A percentile compares a stretch with the other conserved stretches of the same genome.
These are phyloP conservation scores for Coniosporium uncinatum DNA, from an alignment of 2,329 filamentous ascomycete genomes.

Conservation along the genomic window DNA sequence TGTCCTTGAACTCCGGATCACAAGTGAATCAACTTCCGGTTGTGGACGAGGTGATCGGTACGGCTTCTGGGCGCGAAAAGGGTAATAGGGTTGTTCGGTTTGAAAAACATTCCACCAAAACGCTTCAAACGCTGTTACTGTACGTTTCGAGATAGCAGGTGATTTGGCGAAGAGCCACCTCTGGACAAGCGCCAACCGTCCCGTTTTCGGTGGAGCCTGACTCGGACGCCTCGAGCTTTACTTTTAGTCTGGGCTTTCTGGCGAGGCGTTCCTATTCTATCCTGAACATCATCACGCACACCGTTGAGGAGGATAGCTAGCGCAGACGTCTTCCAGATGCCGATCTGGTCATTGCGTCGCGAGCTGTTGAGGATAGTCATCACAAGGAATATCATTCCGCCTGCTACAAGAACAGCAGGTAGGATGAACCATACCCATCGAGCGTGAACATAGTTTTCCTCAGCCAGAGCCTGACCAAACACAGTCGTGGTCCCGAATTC, in stretches of 20 bases:
- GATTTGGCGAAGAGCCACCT: no score
- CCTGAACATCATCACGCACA: conserved; percentile 13
- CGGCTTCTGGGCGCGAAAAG: no score
- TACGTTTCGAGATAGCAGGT: no score
- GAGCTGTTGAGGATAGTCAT: conserved; percentile 16
- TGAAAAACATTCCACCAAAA: no score
- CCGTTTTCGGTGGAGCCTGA: no score
- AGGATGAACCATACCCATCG: conserved; percentile 19
- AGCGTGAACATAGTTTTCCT: conserved; percentile 9
- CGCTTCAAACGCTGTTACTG: no score
- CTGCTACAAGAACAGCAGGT: conserved; percentile 13
- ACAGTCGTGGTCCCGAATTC: not conserved
- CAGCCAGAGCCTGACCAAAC: conserved; percentile 7
- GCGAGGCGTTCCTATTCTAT: conserved; percentile 8
- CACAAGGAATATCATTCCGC: conserved; percentile 16
- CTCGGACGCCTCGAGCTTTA: not conserved
- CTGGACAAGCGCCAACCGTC: no score
- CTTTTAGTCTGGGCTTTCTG: conserved; percentile 2
- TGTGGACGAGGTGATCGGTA: no score
- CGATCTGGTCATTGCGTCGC: conserved; percentile 6
- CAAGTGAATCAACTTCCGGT: no score
- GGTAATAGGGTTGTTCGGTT: no score
- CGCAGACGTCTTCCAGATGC: conserved; percentile 22
- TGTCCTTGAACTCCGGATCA: no score
- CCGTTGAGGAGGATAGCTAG: conserved; percentile 20